phyloP scores from a whole-genome alignment of 2,329 filamentous ascomycete genomes.

The Colletotrichum sp. region DNA sequence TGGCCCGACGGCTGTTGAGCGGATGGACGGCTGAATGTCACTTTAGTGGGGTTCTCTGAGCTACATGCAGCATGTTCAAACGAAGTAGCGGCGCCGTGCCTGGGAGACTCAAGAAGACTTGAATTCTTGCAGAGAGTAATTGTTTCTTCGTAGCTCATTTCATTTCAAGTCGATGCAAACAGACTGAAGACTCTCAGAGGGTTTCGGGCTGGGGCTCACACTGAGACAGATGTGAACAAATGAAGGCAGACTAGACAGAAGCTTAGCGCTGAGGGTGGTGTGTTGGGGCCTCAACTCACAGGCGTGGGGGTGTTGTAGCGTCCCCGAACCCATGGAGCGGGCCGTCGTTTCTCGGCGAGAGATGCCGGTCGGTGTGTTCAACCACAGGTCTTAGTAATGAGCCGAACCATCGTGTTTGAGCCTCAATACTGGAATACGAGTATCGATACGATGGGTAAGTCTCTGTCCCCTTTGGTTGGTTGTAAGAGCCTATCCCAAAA shows the following conservation, averaged over 20 bases:
- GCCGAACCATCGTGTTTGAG: background rate
- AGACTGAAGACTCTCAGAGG: background rate
- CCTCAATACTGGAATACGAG: background rate
- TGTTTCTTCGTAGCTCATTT: rapidly evolving
- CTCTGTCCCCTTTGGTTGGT: background rate
- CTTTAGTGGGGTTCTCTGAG: background rate
- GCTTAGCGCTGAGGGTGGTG: background rate
- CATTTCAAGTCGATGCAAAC: background rate
- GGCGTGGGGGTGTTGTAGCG: background rate
- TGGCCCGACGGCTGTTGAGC: background rate
- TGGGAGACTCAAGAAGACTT: background rate
- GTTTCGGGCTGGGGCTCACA: background rate
- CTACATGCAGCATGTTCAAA: background rate
- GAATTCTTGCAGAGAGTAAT: rapidly evolving
- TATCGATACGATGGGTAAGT: background rate
- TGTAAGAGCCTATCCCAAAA: background rate
- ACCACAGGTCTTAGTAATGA: background rate
- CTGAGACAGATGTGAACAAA: background rate
- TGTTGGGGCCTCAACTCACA: background rate
- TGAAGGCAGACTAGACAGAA: background rate
- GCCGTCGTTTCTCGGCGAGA: background rate
- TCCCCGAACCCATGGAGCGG: background rate
- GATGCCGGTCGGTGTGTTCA: background rate
- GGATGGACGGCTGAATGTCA: background rate
- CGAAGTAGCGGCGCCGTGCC: background rate